Percentiles rank a stretch among this genome's conserved stretches.
phyloP scores from a whole-genome alignment of 192 early-diverging fungal genomes.

The Phycomyces blakesleeanus region DNA sequence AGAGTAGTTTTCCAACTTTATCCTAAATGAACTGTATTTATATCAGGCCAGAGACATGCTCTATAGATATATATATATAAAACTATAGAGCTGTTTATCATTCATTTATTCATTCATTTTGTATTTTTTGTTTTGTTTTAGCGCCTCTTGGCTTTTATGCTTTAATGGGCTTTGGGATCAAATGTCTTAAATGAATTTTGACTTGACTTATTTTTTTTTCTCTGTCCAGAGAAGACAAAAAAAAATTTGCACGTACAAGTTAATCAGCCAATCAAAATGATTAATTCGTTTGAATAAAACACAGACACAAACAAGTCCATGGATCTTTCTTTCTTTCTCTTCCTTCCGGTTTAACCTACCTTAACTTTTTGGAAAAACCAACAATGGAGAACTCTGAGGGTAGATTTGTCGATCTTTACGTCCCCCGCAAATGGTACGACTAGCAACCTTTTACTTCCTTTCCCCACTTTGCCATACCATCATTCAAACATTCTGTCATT shows the following conservation, averaged over 20 bases:
- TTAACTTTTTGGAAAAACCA: slow-evolving; percentile 9
- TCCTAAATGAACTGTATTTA: too few species aligned
- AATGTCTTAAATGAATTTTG: too few species aligned
- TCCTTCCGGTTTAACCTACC: slow-evolving; percentile 13
- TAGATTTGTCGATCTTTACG: slow-evolving; percentile 77
- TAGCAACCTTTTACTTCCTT: background rate
- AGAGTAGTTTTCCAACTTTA: too few species aligned
- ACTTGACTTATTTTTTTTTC: too few species aligned
- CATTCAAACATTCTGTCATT: background rate
- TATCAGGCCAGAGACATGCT: too few species aligned
- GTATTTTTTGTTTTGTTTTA: background rate
- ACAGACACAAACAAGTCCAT: background rate
- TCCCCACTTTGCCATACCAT: too few species aligned
- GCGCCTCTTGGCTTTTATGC: too few species aligned
- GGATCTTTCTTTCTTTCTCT: slow-evolving; percentile 4
- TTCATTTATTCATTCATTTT: background rate
- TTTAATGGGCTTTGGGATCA: too few species aligned
- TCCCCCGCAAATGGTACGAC: slow-evolving; percentile 87
- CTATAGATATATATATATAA: too few species aligned
- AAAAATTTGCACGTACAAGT: background rate
- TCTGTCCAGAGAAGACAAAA: background rate
- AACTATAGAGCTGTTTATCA: background rate
- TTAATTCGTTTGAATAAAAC: background rate
- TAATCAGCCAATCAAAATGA: background rate
- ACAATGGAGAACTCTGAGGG: slow-evolving; percentile 49